Evolutionary conservation across 2,329 filamentous ascomycete species (phyloP).

Genomic region (Colletotrichum sp.): DNA sequence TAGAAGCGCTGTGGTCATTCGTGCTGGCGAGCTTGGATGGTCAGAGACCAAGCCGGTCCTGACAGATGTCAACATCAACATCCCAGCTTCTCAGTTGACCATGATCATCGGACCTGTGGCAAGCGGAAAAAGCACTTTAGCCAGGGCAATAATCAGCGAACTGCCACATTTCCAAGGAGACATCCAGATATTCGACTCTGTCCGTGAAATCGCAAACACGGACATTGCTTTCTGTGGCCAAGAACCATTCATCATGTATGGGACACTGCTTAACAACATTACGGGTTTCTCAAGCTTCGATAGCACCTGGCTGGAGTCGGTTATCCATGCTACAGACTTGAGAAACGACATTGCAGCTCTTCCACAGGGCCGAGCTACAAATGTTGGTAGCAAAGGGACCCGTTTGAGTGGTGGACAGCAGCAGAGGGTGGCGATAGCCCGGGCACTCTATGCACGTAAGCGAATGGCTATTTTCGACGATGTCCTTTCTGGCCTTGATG

Average conservation of each 20-base stretch:
- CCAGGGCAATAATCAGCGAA: conserved; percentile 36
- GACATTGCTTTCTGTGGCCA: conserved; percentile 37
- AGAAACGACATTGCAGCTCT: conserved; percentile 35
- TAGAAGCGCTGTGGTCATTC: neutral
- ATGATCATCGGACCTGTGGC: conserved; percentile 43
- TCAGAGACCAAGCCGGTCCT: conserved; percentile 26
- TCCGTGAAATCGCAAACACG: neutral
- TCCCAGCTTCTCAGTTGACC: conserved; percentile 34
- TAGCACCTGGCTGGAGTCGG: conserved; percentile 29
- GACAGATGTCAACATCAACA: conserved; percentile 30
- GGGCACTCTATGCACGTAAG: conserved; percentile 48
- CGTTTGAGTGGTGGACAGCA: conserved; percentile 49
- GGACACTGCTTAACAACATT: conserved; percentile 40
- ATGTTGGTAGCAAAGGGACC: conserved; percentile 44
- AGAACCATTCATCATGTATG: conserved; percentile 34
- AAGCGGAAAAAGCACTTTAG: conserved; percentile 42
- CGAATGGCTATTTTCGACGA: conserved; percentile 51
- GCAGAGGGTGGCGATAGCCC: conserved; percentile 47
- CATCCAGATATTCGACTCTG: conserved; percentile 3
- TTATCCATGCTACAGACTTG: conserved; percentile 37
- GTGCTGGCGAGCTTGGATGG: conserved; percentile 34
- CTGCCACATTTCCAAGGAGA: conserved; percentile 18
- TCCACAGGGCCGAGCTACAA: conserved; percentile 33
- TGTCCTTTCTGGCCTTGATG: conserved; percentile 48
- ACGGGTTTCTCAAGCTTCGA: conserved; percentile 33